A percentile compares a stretch with the other conserved stretches of the same genome.
Conservation (phyloP, 208 protist species). For the Leishmania aethiopica region DNA sequence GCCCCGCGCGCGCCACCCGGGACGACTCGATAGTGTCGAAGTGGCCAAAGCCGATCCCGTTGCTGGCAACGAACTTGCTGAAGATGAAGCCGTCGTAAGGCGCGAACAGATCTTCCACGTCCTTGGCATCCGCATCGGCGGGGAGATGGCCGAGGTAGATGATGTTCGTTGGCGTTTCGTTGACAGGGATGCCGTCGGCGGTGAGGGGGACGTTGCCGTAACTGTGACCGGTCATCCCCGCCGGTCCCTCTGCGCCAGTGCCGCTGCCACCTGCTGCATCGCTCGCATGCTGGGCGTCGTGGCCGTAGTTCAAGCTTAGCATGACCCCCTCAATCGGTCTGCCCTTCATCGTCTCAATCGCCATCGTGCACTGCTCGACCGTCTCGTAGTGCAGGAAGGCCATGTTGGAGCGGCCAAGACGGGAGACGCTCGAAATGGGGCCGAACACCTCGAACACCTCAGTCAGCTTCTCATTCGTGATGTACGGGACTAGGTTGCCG, state of each 20-base stretch:
- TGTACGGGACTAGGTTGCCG: slow-evolving; percentile 68
- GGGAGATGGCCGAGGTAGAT: slow-evolving; percentile 86
- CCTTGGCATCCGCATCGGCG: slow-evolving; percentile 55
- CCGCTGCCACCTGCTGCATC: slow-evolving; percentile 12
- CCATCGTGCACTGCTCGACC: slow-evolving; percentile 82
- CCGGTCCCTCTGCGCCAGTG: slow-evolving; percentile 3
- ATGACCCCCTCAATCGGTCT: slow-evolving; percentile 70
- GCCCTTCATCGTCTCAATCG: slow-evolving; percentile 75
- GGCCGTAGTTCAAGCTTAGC: slow-evolving; percentile 87
- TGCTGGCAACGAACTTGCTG: slow-evolving; percentile 64
- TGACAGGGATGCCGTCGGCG: slow-evolving; percentile 54
- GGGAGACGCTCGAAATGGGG: slow-evolving; percentile 63
- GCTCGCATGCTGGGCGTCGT: slow-evolving; percentile 38
- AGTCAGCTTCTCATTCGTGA: slow-evolving; percentile 68
- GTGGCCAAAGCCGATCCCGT: slow-evolving; percentile 84
- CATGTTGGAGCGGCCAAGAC: slow-evolving; percentile 69
- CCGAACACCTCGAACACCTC: slow-evolving; percentile 86
- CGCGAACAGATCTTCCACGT: slow-evolving; percentile 72
- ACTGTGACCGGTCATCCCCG: slow-evolving; percentile 9
- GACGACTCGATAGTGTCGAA: slow-evolving; percentile 79
- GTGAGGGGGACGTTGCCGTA: slow-evolving; percentile 19
- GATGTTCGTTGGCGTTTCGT: slow-evolving; percentile 83
- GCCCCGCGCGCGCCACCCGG: slow-evolving; percentile 49
- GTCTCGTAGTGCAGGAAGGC: slow-evolving; percentile 88
- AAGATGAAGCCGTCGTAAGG: slow-evolving; percentile 89